Base-by-base conservation (phyloP, 2,329 filamentous ascomycete genomes). In the Trichoderma guizhouense region DNA sequence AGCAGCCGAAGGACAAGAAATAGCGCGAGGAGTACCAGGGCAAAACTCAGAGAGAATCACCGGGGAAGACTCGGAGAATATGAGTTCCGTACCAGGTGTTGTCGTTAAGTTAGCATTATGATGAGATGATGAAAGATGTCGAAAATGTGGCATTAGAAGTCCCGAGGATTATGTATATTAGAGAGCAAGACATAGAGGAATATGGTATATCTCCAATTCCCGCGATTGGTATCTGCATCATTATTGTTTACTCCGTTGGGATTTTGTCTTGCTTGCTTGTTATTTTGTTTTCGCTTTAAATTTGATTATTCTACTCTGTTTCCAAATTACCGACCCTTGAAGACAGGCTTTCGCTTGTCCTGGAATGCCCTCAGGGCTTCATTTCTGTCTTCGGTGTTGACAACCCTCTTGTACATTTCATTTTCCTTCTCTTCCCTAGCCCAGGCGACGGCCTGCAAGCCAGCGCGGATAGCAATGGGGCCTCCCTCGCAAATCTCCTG, bases 401-500 rank as follows among this genome's bases (percentile, higher is more conserved):
- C 87, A 5, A 98, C 93, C 30, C 91, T 86, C 78, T 94, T 89
- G 81, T 98, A 98, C 83, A 95, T 94, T 76, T 88, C 86, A 81
- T 94, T 95, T 84, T 98, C 96, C n/a, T 91, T 88, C 78, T 89
- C 88, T 83, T 96, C 92, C 5, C 87, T 83, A 80, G 94, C 81
- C 87, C 89, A 87, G 68, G 88, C 86, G 2, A 98, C 92, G 1
- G 95, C 95, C 81, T 90, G 86, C 79, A 98, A 84, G 3, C 91
- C 95, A 68, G 93, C 92, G 74, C 91, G 87, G 36, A 97, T 86
- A 0, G 95, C 95, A 72, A 97, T 86, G 0, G 96, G 96, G 0
- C 93, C 96, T 32, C 95, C 94, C 81, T 97, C 91, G 79, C 94
- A 97, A 66, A 98, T 97, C 81, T 94, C 92, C 75, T 87, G 84